A percentile compares a stretch with the other conserved stretches of the same genome.
Conservation (phyloP, 306 rosid species). For the Pterocarpus macrocarpus region DNA sequence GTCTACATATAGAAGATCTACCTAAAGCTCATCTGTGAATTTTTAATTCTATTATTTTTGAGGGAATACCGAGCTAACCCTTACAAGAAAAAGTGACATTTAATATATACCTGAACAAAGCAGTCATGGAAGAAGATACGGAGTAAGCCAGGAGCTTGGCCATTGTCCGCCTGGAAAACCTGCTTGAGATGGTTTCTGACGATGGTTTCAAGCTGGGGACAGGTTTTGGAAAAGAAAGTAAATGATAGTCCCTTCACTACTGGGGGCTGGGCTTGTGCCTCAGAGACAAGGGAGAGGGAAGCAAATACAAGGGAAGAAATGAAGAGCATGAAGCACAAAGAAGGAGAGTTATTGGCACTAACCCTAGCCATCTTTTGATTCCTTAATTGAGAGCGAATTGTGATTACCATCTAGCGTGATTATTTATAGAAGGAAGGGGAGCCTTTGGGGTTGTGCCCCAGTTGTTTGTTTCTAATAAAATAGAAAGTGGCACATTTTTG, state of each 20-base stretch:
- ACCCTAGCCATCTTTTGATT: slow-evolving; percentile 39
- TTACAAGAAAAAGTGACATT: background rate
- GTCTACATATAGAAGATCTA: too few species aligned
- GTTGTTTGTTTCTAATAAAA: background rate
- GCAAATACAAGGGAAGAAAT: slow-evolving; percentile 39
- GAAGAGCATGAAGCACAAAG: slow-evolving; percentile 23
- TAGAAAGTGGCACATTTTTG: background rate
- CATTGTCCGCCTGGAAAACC: slow-evolving; percentile 55
- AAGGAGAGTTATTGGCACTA: background rate
- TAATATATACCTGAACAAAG: slow-evolving; percentile 66
- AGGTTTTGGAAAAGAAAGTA: slow-evolving; percentile 55
- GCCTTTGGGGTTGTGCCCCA: slow-evolving; percentile 3
- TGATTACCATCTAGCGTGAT: background rate
- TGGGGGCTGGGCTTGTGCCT: slow-evolving; percentile 38
- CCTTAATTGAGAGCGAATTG: slow-evolving; percentile 21
- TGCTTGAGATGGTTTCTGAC: slow-evolving; percentile 61
- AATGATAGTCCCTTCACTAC: slow-evolving; percentile 59
- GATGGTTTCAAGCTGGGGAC: slow-evolving; percentile 61
- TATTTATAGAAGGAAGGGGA: slow-evolving; percentile 38
- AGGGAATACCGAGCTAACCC: too few species aligned
- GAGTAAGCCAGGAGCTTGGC: slow-evolving; percentile 70
- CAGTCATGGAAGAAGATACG: slow-evolving; percentile 80
- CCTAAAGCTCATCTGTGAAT: too few species aligned
- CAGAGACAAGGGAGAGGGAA: slow-evolving; percentile 15
- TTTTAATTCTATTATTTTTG: too few species aligned